Conservation (phyloP, 106 monocot species). For the Platanthera guangdongensis region DNA sequence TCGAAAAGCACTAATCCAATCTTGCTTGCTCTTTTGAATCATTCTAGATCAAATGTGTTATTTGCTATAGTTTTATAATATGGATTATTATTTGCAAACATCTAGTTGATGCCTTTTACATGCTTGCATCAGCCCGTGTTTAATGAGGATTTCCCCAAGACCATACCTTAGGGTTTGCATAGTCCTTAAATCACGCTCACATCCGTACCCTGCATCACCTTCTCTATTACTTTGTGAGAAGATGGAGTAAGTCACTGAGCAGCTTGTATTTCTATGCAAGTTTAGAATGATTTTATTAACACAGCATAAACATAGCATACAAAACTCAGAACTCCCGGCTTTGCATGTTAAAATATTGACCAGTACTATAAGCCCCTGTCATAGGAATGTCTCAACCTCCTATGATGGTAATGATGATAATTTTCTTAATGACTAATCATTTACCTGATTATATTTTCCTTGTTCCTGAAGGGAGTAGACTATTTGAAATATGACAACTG, state of each 20-base stretch:
- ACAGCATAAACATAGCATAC: not conserved
- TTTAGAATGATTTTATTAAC: not conserved
- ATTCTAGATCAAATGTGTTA: no score
- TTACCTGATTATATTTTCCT: not conserved
- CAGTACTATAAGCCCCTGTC: not conserved
- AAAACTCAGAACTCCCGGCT: not conserved
- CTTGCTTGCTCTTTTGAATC: no score
- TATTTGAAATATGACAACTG: constrained; percentile 96
- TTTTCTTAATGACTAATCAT: not conserved
- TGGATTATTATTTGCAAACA: no score
- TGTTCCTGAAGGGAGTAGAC: constrained; percentile 49
- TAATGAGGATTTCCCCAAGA: no score
- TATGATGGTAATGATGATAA: not conserved
- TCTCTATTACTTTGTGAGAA: no score
- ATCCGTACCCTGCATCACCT: no score
- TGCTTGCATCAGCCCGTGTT: no score
- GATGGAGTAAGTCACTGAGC: not conserved
- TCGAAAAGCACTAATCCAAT: no score
- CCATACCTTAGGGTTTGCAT: no score
- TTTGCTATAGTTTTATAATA: no score
- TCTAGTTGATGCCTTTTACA: no score
- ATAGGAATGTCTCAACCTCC: not conserved
- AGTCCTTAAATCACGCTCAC: no score
- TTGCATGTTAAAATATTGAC: not conserved
- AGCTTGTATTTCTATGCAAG: not conserved